These are phyloP conservation scores for Guadua angustifolia DNA, from an alignment of 176 grass and related monocot species.

Conservation along the genomic window DNA sequence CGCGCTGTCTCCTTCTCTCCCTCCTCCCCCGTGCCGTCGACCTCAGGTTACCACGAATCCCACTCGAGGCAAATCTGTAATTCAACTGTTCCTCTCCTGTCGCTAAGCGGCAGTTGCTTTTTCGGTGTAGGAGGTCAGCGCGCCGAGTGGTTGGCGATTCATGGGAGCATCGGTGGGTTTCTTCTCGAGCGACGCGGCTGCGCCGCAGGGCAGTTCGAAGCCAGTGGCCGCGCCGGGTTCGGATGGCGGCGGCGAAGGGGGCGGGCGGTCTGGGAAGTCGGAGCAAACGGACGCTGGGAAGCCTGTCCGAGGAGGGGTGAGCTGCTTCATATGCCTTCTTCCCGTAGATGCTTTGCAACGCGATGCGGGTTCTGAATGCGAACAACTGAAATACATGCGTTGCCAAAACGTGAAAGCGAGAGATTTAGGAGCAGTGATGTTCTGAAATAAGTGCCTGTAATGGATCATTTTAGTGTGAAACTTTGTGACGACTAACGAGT, in stretches of 20 bases:
- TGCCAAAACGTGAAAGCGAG: neutral
- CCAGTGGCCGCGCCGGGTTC: neutral
- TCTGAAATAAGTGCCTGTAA: neutral
- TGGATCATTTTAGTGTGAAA: neutral
- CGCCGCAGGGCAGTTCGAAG: constrained; percentile 21
- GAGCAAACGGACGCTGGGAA: constrained; percentile 46
- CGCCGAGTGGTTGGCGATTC: constrained; percentile 14
- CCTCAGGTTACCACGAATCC: neutral
- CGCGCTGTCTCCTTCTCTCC: neutral
- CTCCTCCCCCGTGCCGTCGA: neutral
- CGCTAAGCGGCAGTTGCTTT: neutral
- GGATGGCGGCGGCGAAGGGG: neutral
- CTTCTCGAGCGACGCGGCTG: constrained; percentile 39
- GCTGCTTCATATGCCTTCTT: neutral
- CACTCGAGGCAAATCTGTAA: neutral
- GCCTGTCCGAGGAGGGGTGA: constrained; percentile 71
- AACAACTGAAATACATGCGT: neutral
- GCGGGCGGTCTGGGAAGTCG: constrained; percentile 42
- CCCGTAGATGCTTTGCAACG: neutral
- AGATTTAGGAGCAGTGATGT: neutral
- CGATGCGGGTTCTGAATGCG: neutral
- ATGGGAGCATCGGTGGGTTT: neutral
- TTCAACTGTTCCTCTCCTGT: neutral
- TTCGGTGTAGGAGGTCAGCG: constrained; percentile 1
- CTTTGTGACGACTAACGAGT: neutral